Base-by-base conservation (phyloP, 2,329 filamentous ascomycete species). In the Colletotrichum tanaceti region DNA sequence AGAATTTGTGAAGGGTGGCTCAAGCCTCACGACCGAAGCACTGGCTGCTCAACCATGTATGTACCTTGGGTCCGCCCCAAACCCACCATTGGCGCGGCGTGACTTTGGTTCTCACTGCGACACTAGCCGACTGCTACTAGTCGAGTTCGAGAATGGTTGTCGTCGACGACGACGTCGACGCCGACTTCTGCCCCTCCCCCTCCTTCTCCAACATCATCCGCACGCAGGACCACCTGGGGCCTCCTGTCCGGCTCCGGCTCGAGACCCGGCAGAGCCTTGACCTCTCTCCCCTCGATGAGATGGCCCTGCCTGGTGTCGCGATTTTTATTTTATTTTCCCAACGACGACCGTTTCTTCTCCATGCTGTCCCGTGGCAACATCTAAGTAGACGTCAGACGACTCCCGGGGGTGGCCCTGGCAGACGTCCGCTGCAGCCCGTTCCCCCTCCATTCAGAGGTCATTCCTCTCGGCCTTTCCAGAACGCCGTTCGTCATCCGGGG, bases 171-270 rank as follows among this genome's bases (percentile, higher is more conserved):
- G 32, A 35, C 32, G 32, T 9, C 32, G 32, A 10, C 32, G 32
- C 32, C 32, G 32, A 10, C 32, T 7, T 35, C 32, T 41, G 71
- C 73, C 70, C 70, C 71, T 73, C 65, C 72, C 71, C 74, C 72
- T 55, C 70, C 71, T 69, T 58, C 24, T 35, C 11, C 10, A 16
- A 38, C 38, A 22, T 10, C 13, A 47, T 18, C 58, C 49, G 41
- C 20, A 50, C 35, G 28, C 44, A 47, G 18, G 22, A 53, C 38
- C 58, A 53, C 38, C 47, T 53, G 47, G 16, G 61, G 38, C 54
- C 41, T 65, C 38, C 49, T 41, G 28, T 39, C 65, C 62, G 65
- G 62, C 65, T 53, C 65, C 65, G 65, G 62, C 32, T 24, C 49
- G 35, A 50, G 20, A 46, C 65, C 62, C 62, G 65, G 28, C 43